Conservation (phyloP, 2,329 filamentous ascomycete genomes). For the Verticillium longisporum region DNA sequence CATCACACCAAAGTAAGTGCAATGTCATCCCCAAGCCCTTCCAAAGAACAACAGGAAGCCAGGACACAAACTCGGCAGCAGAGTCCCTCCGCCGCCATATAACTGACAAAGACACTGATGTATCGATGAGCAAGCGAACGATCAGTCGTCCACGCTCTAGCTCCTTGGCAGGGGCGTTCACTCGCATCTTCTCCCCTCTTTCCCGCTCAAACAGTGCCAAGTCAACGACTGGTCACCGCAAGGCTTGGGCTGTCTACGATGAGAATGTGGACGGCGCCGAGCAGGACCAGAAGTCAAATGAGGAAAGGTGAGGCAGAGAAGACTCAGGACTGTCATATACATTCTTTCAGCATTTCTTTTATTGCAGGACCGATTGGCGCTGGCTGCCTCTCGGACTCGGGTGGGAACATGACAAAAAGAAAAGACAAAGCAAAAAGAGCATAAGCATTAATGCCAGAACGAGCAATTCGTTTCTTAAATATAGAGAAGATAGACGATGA, state of each 20-base stretch:
- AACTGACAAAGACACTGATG: background rate
- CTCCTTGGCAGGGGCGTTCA: background rate
- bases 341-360: background rate
- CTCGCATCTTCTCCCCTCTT: background rate
- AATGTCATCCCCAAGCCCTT: background rate
- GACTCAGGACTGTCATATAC: background rate
- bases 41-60: background rate
- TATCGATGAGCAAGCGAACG: background rate
- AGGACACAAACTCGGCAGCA: background rate
- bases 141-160: background rate
- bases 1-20: background rate
- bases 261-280: background rate
- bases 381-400: background rate
- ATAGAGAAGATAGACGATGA: background rate
- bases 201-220: background rate
- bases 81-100: background rate
- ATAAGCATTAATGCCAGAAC: too few species aligned
- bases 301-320: background rate
- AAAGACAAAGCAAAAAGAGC: too few species aligned
- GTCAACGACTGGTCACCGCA: background rate
- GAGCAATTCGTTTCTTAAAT: background rate
- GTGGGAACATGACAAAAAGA: too few species aligned
- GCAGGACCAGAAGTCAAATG: background rate
- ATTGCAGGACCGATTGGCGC: background rate
- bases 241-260: background rate